Evolutionary conservation across 139 green algal species (phyloP), one percentile per base, ranked within the genome.

Genomic region (Closterium sp.): DNA sequence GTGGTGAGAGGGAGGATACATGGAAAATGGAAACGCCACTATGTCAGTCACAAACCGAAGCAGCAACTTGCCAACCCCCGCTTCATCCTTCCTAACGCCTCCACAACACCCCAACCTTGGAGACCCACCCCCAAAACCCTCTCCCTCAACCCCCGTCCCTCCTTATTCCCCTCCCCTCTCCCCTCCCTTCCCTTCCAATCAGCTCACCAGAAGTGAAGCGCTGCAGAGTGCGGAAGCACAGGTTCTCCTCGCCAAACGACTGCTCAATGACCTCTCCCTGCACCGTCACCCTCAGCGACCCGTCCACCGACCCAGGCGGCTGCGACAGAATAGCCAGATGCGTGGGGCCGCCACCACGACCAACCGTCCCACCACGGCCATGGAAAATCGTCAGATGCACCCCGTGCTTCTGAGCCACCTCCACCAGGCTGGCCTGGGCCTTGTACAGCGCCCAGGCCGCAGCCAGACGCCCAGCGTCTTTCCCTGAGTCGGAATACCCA

Each of bases 401-500:
- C 70, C 86, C 86, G 79, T 95, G 91, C 89, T 96, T 91, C 34
- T 93, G 86, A 2, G 88, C 93, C 13, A 95, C 92, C 19, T 94
- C 30, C 19, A 88, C 88, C 24, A 94, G 89, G 79, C 92, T 89
- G 70, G 94, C 95, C 92, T 96, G 92, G n/a, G 93, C 96, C 79
- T 96, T 91, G 94, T 98, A 99, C 87, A 99, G 95, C 24, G 96
- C 98, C 98, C 97, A 99, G 38, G 96, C 97, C 2, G 97, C 98
- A 2, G 98, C 96, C 86, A 99, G 96, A 0, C 98, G 95, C 19
- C 98, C 98, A 0, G 98, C 98, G 92, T 99, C 98, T 95, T 99
- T 99, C 86, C 98, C 98, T 62, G 95, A 98, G 96, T 99, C 98
- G 86, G 95, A 97, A 95, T 99, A 99, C 0, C 98, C 98, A 70